phyloP scores from a whole-genome alignment of 2,329 filamentous ascomycete genomes.

The Arthrinium puccinioides region DNA sequence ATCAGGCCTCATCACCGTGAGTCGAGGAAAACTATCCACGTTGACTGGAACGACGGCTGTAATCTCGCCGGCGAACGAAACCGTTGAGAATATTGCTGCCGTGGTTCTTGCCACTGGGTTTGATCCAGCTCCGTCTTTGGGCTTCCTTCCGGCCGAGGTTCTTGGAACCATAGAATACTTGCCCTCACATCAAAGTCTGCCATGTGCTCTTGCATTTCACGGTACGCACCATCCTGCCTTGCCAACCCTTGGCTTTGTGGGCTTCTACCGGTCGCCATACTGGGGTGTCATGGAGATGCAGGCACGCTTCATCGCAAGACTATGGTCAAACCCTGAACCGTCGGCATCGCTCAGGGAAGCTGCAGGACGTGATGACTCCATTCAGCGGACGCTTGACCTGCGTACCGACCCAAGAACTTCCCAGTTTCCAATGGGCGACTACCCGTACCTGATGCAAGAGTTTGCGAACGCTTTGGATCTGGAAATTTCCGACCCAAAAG shows the following conservation, averaged over 20 bases:
- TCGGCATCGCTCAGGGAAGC: conserved; percentile 27
- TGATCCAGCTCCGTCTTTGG: conserved; percentile 53
- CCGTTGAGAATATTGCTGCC: conserved; percentile 52
- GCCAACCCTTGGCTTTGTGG: conserved; percentile 67
- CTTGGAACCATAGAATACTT: conserved; percentile 52
- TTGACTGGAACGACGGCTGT: conserved; percentile 28
- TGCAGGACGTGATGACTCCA: conserved; percentile 34
- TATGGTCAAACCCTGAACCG: conserved; percentile 41
- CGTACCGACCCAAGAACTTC: conserved; percentile 43
- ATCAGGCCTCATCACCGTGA: conserved; percentile 48
- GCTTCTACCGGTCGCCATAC: conserved; percentile 77
- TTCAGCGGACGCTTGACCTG: conserved; percentile 40
- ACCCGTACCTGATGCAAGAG: conserved; percentile 67
- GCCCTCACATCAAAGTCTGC: conserved; percentile 44
- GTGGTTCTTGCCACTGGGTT: conserved; percentile 74
- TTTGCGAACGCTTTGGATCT: conserved; percentile 55
- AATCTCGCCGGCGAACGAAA: conserved; percentile 18
- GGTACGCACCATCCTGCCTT: conserved; percentile 54
- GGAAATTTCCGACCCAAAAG: conserved; percentile 26
- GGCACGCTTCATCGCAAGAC: conserved; percentile 56
- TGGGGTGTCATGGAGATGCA: conserved; percentile 90
- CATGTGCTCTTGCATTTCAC: conserved; percentile 61
- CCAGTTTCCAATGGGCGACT: conserved; percentile 82
- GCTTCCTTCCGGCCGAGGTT: conserved; percentile 53
- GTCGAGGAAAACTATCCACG: conserved; percentile 37